Evolutionary conservation across 1,284 basidiomycete genomes (phyloP), one percentile per base, ranked within the genome.

Genomic region (Golubevia sp.): DNA sequence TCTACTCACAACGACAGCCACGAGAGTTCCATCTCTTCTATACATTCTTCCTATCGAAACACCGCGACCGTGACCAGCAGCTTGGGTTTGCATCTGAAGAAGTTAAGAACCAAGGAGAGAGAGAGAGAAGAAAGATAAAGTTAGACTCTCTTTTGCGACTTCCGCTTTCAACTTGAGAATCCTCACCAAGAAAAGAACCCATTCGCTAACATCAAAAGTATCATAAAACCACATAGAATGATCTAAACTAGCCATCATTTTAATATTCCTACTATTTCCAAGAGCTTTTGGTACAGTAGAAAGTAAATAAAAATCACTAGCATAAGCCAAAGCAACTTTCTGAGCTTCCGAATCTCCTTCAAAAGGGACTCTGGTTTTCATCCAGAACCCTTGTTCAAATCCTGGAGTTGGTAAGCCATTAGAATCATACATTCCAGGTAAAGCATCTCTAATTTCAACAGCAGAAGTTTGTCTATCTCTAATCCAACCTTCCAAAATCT

Each of bases 241-340:
- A 61, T 83, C 79, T 3, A 83, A 56, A 26, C 67, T 72, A 6
- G 80, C 77, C 76, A 82, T 80, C 80, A 83, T 83, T 55, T 73
- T 67, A 62, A 76, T 67, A 21, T 58, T 60, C 6, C 64, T 53
- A 48, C 64, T 60, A 53, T 64, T 71, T 34, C 73, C 65, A 3
- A 73, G 59, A 4, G 80, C 76, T 52, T 77, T 79, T 49, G 70
- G 61, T 1, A 82, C 67, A 4, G 78, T 74, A 54, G 63, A 67
- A n/a, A 79, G 68, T 18, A 79, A 61, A 48, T 77, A 71, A 60
- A 77, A 82, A 59, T 79, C 77, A 53, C 63, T 68, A 0, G 70
- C 70, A 52, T 79, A 79, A 3, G 74, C 77, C 3, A 83, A 63
- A 2, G 75, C 78, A 2, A 76, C 73, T 44, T 79, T 79, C 48